Evolutionary conservation across 257 asterid genomes (phyloP).

Genomic region (Ilex aquifolium): DNA sequence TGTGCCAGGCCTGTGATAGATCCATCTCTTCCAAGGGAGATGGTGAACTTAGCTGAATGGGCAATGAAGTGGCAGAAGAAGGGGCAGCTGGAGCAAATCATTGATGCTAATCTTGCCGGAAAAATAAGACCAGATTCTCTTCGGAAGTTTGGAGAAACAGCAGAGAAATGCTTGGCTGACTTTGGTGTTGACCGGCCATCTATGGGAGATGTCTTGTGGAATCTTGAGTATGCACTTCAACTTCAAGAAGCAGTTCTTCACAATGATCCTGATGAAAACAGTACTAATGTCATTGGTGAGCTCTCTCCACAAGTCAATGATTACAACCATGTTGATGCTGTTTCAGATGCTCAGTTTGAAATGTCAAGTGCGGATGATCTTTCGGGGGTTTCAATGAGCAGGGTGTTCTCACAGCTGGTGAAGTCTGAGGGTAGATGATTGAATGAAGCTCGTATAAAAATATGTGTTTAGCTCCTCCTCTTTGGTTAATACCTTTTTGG

Average conservation of each 20-base stretch:
- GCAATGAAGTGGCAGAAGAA: constrained; percentile 70
- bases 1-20: constrained; percentile 86
- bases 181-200: constrained; percentile 72
- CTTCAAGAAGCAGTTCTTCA: constrained; percentile 59
- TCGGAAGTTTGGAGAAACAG: constrained; percentile 75
- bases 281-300: constrained; percentile 53
- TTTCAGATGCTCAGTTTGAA: constrained; percentile 29
- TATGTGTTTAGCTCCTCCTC: background rate
- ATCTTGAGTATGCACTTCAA: constrained; percentile 73
- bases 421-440: constrained; percentile 69
- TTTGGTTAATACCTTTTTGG: background rate
- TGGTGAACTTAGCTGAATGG: constrained; percentile 87
- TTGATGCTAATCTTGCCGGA: constrained; percentile 51
- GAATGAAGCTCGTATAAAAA: background rate
- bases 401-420: constrained; percentile 67
- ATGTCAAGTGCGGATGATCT: constrained; percentile 42
- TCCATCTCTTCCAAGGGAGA: constrained; percentile 73
- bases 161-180: constrained; percentile 76
- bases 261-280: constrained; percentile 64
- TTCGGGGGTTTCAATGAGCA: constrained; percentile 59
- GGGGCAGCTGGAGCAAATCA: constrained; percentile 62
- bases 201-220: constrained; percentile 83
- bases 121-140: constrained; percentile 62
- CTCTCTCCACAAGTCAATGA: constrained; percentile 46
- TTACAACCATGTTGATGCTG: constrained; percentile 26